A percentile compares a stretch with the other conserved stretches of the same genome.
Evolutionary conservation across 371 early-diverging fungal genomes (phyloP).

Genomic region (Capniomyces stellatus): DNA sequence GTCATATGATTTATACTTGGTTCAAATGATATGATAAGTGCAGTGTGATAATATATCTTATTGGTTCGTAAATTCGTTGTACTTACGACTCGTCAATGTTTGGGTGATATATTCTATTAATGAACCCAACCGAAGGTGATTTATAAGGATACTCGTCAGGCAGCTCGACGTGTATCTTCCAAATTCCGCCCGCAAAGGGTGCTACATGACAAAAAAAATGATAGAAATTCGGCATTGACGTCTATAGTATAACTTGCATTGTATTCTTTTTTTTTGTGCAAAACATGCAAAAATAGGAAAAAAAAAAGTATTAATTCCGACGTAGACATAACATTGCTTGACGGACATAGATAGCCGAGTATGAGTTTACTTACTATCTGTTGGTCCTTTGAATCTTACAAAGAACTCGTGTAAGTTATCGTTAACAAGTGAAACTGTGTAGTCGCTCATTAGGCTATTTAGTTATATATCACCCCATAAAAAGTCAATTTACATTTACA

Average conservation of each 20-base stretch:
- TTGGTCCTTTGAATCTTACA: constrained; percentile 83
- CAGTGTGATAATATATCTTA: no score
- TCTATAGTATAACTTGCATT: no score
- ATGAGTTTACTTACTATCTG: constrained; percentile 62
- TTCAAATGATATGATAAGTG: no score
- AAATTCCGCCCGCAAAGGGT: constrained; percentile 85
- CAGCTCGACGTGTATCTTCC: constrained; percentile 95
- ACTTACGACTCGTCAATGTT: constrained; percentile 92
- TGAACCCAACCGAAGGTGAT: constrained; percentile 98
- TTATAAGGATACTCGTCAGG: constrained; percentile 99
- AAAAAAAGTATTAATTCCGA: not conserved
- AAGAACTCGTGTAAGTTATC: constrained; percentile 98
- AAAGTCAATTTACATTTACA: not conserved
- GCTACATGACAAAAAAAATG: constrained; percentile 31
- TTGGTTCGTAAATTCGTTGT: no score
- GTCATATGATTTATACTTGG: no score
- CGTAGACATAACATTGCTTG: no score
- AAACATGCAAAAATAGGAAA: not conserved
- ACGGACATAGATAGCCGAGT: no score
- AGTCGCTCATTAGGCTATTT: constrained; percentile 88
- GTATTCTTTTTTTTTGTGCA: no score
- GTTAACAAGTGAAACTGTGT: constrained; percentile 93
- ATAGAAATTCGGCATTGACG: no score
- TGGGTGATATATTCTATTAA: constrained; percentile 98
- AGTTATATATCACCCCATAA: not conserved